These are phyloP conservation scores for Monilinia laxa DNA, from an alignment of 2,329 filamentous ascomycete species.

Conservation along the genomic window DNA sequence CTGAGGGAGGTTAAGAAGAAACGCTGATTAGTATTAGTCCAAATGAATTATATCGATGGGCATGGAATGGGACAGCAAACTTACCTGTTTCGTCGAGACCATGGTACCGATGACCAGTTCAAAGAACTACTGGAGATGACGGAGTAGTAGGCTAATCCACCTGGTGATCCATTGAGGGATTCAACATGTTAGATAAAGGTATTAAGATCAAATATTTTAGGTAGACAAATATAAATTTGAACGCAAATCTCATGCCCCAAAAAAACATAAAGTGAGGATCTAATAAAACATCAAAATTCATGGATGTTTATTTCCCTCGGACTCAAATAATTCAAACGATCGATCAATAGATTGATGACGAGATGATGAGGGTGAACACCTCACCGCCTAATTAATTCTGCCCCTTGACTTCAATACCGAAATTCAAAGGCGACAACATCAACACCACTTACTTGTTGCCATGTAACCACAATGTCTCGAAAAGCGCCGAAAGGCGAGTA, in stretches of 20 bases:
- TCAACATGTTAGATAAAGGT: not conserved
- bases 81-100: conserved; percentile 33
- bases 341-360: not conserved
- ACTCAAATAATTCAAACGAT: not conserved
- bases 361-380: not conserved
- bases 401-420: not conserved
- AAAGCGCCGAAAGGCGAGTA: conserved; percentile 86
- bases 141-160: not conserved
- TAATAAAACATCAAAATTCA: not conserved
- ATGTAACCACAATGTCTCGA: conserved; percentile 61
- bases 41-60: conserved; percentile 34
- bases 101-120: conserved; percentile 27
- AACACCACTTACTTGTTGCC: conserved; percentile 13
- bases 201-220: not conserved
- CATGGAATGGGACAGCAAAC: conserved; percentile 35
- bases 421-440: conserved; percentile 1
- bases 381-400: conserved; percentile 17
- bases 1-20: conserved; percentile 21
- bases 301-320: not conserved
- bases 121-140: not conserved
- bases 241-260: no score
- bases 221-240: not conserved
- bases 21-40: conserved; percentile 30
- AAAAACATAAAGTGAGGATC: not conserved
- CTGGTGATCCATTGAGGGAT: not conserved